Conservation (phyloP, 2,329 filamentous ascomycete genomes). For the Calonectria henricotiae region DNA sequence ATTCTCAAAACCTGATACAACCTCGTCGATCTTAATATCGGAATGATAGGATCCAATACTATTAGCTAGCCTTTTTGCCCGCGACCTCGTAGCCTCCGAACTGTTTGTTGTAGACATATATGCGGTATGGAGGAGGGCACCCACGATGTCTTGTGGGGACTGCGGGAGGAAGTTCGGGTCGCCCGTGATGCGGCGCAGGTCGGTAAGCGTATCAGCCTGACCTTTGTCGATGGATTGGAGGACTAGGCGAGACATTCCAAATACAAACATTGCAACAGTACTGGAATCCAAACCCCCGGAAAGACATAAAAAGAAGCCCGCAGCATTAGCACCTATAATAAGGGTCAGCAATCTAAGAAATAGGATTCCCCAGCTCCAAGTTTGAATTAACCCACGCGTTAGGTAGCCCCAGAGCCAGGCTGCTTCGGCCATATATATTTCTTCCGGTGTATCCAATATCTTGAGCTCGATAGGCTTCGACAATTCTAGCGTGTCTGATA, state of each 20-base stretch:
- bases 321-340: not conserved
- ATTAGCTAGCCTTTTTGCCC: not conserved
- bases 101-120: not conserved
- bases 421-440: too few species aligned
- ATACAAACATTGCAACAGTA: not conserved
- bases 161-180: not conserved
- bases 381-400: too few species aligned
- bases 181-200: constrained; percentile 1
- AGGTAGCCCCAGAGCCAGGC: too few species aligned
- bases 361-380: too few species aligned
- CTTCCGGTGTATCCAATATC: too few species aligned
- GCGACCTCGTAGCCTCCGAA: not conserved
- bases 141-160: not conserved
- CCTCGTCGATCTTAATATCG: not conserved
- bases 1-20: not conserved
- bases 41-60: not conserved
- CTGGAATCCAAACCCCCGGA: not conserved
- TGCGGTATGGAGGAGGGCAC: not conserved
- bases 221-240: not conserved
- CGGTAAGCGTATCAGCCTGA: not conserved
- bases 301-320: not conserved
- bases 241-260: not conserved
- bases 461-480: too few species aligned
- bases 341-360: too few species aligned
- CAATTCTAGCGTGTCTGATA: too few species aligned